Conservation (phyloP, 2,329 filamentous ascomycete genomes). For the Achaetomium macrosporum region DNA sequence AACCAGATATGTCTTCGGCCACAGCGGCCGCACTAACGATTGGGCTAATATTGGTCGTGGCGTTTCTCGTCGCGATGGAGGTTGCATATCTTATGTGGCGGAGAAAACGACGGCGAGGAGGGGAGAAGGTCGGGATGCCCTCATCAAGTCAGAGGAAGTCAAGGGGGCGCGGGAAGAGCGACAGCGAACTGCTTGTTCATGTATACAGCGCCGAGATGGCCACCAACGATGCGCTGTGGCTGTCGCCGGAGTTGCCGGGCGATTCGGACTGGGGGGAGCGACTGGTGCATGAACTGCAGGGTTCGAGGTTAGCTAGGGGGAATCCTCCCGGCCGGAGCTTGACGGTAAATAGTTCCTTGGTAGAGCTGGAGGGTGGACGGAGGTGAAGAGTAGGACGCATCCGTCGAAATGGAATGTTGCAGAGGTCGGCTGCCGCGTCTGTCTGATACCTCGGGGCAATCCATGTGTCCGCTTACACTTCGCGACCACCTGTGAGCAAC, state of each 20-base stretch:
- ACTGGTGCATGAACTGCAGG: conserved; percentile 9
- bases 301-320: conserved; percentile 1
- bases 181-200: conserved; percentile 2
- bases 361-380: conserved; percentile 11
- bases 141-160: not conserved
- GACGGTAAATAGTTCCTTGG: conserved; percentile 14
- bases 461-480: not conserved
- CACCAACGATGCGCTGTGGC: conserved; percentile 2
- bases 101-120: conserved; percentile 6
- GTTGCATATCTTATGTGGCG: conserved; percentile 13
- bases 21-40: conserved; percentile 14
- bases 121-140: not conserved
- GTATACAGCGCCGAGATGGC: conserved; percentile 5
- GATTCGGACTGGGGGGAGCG: conserved; percentile 9
- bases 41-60: conserved; percentile 14
- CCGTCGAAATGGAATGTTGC: not conserved
- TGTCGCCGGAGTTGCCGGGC: conserved; percentile 13
- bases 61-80: conserved; percentile 8
- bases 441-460: not conserved
- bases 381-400: not conserved
- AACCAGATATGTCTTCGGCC: conserved; percentile 2
- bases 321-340: not conserved
- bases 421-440: no score
- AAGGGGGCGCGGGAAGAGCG: not conserved
- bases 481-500: not conserved